Percentiles rank a stretch among this genome's conserved stretches.
These are phyloP conservation scores for Oidiodendron maius DNA, from an alignment of 495 filamentous ascomycete species.

Conservation along the genomic window DNA sequence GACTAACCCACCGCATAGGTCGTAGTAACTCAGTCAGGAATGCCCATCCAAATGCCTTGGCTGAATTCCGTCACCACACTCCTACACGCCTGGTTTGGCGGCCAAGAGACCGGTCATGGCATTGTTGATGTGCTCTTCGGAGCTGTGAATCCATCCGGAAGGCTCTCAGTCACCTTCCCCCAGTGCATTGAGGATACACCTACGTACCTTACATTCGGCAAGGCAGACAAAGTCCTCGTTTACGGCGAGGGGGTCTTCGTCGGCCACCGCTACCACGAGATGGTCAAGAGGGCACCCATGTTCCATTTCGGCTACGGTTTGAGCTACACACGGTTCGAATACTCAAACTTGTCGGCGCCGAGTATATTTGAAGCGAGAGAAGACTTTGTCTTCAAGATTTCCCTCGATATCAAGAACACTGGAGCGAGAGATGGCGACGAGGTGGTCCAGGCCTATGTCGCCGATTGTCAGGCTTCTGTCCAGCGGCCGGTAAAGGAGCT, in stretches of 20 bases:
- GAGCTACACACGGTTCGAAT: conserved; percentile 76
- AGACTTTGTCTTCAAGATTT: conserved; percentile 31
- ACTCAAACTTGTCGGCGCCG: neutral
- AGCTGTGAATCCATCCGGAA: conserved; percentile 56
- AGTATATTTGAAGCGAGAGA: neutral
- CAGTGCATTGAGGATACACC: conserved; percentile 62
- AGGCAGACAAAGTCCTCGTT: conserved; percentile 21
- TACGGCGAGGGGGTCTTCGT: conserved; percentile 62
- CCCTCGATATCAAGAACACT: conserved; percentile 49
- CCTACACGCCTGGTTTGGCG: conserved; percentile 57
- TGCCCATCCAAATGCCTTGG: conserved; percentile 48
- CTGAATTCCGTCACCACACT: conserved; percentile 54
- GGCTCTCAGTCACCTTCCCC: conserved; percentile 65
- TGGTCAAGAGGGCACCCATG: conserved; percentile 59
- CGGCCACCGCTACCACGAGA: conserved; percentile 72
- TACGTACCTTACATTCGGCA: conserved; percentile 60
- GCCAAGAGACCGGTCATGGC: conserved; percentile 58
- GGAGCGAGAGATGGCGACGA: conserved; percentile 42
- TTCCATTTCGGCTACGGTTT: conserved; percentile 89
- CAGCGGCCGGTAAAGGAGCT: conserved; percentile 60
- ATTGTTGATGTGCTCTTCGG: conserved; percentile 58
- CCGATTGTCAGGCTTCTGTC: conserved; percentile 34
- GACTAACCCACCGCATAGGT: too few species aligned
- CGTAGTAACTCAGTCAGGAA: conserved; percentile 52
- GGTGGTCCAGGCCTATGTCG: conserved; percentile 57